Evolutionary conservation across 768 basidiomycete species (phyloP), one percentile per base, ranked within the genome.

Genomic region (Lactarius psammicola): DNA sequence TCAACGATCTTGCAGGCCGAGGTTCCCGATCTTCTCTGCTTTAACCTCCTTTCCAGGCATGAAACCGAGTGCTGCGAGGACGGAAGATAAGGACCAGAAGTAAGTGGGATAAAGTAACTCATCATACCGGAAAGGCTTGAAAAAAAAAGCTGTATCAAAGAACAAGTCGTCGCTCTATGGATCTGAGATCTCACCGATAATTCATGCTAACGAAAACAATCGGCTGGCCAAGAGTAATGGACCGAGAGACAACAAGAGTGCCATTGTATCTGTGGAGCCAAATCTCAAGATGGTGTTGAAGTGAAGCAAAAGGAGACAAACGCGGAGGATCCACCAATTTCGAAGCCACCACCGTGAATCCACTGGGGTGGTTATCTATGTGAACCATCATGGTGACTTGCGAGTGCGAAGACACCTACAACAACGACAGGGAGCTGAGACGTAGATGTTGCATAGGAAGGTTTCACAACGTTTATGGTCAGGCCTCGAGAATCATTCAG

Each of bases 1-100:
- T 73, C 69, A 51, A 85, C 85, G 85, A 75, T 89, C 87, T 64
- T 81, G 82, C n/a, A 90, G 75, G n/a, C 88, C 88, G 23, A 88
- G 76, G 71, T 89, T 90, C 1, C 82, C 84, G 9, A 83, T 75
- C 2, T 81, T 81, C 4, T 80, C 84, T 4, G 74, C 77, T 56
- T 80, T 81, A 1, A 85, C 80, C 75, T 86, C 84, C 66, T 80
- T 76, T 49, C 83, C 76, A 0, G 80, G 78, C 46, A 85, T 65
- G 72, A 86, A 86, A 3, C 85, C 84, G 59, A 84, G 80, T 4
- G 80, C 83, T 70, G 20, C 0, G 10, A 40, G 23, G 5, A 33
- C 17, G 11, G 5, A 56, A 17, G 15, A 17, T 60, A 13, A 36
- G 42, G 7, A 28, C 8, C 4, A 51, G 28, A 33, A 2, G 9